A percentile compares a stretch with the other conserved stretches of the same genome.
Conservation (phyloP, 2,329 filamentous ascomycete genomes). For the Colletotrichum paranaense region DNA sequence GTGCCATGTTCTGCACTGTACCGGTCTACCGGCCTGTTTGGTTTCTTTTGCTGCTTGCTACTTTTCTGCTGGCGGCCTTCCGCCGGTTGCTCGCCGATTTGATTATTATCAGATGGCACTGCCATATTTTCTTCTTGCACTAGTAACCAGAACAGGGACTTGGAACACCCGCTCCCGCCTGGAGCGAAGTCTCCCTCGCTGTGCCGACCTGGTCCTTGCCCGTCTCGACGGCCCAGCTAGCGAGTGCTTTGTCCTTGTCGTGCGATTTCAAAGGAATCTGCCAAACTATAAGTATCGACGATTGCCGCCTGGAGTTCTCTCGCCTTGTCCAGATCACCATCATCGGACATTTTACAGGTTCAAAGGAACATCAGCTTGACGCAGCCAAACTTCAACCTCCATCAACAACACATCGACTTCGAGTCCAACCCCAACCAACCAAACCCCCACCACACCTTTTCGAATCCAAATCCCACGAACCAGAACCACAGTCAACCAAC, state of each 20-base stretch:
- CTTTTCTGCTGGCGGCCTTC: constrained; percentile 29
- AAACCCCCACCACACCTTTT: not conserved
- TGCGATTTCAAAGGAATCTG: constrained; percentile 20
- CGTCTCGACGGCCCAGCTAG: constrained; percentile 1
- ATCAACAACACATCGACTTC: not conserved
- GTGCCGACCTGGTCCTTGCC: constrained; percentile 31
- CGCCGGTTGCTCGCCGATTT: constrained; percentile 29
- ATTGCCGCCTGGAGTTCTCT: constrained; percentile 18
- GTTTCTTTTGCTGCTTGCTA: constrained; percentile 27
- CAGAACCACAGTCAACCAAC: not conserved
- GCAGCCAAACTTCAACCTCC: not conserved
- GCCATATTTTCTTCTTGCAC: constrained; percentile 35
- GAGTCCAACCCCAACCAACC: not conserved
- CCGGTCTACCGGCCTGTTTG: constrained; percentile 18
- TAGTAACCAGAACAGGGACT: constrained; percentile 31
- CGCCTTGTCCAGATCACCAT: constrained; percentile 19
- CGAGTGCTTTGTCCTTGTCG: constrained; percentile 32
- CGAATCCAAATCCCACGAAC: not conserved
- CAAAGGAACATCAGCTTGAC: constrained; percentile 4
- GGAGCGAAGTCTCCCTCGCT: constrained; percentile 22
- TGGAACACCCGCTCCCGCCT: constrained; percentile 31
- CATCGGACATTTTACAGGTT: constrained; percentile 20
- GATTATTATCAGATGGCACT: constrained; percentile 33
- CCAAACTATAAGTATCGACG: constrained; percentile 36
- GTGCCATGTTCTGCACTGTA: constrained; percentile 31